Evolutionary conservation across 371 early-diverging fungal species (phyloP).

Genomic region (Lichtheimia corymbifera): DNA sequence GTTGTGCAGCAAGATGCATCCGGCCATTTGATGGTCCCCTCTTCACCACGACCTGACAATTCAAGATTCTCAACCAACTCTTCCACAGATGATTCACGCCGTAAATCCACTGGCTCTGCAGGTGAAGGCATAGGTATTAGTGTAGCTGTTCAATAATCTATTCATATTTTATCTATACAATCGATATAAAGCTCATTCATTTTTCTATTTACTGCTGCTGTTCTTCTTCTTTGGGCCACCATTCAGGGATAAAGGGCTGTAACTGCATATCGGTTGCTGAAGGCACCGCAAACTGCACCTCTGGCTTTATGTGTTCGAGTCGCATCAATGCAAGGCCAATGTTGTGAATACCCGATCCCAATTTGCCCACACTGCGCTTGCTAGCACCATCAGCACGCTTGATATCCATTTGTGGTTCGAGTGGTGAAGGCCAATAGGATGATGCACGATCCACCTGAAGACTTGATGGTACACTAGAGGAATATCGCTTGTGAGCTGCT

Average conservation of each 20-base stretch:
- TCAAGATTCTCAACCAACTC: not conserved
- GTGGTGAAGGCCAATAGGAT: slow-evolving; percentile 21
- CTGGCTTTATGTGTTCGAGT: slow-evolving; percentile 66
- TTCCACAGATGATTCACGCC: not conserved
- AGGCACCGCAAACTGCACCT: slow-evolving; percentile 32
- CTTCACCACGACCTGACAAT: slow-evolving; percentile 10
- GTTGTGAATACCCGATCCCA: slow-evolving; percentile 70
- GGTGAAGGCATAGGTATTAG: slow-evolving; percentile 5
- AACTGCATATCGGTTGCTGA: slow-evolving; percentile 38
- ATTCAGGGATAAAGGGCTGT: slow-evolving; percentile 56
- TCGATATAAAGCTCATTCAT: not conserved
- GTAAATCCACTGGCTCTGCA: slow-evolving; percentile 6
- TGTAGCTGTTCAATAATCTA: slow-evolving; percentile 7
- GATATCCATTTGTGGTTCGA: slow-evolving; percentile 53
- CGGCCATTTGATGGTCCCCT: slow-evolving; percentile 43
- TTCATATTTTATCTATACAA: slow-evolving; percentile 1
- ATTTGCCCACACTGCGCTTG: slow-evolving; percentile 62
- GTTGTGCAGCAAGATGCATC: slow-evolving; percentile 23
- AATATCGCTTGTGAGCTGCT: not conserved
- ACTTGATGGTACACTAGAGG: slow-evolving; percentile 34
- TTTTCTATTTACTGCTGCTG: slow-evolving; percentile 1
- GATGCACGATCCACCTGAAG: slow-evolving; percentile 34
- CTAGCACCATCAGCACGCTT: slow-evolving; percentile 36
- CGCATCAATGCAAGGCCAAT: slow-evolving; percentile 88
- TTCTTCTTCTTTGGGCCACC: slow-evolving; percentile 51